Evolutionary conservation across 129 eudicot species (phyloP).

Genomic region (Solidago caesia): DNA sequence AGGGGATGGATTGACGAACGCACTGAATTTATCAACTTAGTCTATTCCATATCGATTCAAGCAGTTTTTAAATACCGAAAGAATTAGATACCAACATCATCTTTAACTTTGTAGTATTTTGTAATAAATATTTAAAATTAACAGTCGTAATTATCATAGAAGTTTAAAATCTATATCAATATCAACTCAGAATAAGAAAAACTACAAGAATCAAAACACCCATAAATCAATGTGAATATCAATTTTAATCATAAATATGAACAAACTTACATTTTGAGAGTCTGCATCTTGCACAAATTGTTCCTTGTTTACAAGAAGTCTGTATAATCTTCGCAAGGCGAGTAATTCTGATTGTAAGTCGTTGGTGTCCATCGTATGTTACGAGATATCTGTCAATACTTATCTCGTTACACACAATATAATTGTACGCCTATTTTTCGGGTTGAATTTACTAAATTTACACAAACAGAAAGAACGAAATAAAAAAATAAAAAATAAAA

Average conservation of each 20-base stretch:
- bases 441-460: constrained; percentile 7
- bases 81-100: neutral
- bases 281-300: constrained; percentile 14
- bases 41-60: too few relatives aligned
- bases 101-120: neutral
- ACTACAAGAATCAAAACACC: neutral
- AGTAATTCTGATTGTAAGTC: constrained; percentile 27
- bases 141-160: too few relatives aligned
- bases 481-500: neutral
- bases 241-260: neutral
- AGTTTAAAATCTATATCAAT: neutral
- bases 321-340: constrained; percentile 32
- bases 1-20: too few relatives aligned
- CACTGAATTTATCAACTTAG: too few relatives aligned
- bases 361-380: constrained; percentile 28
- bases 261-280: constrained; percentile 27
- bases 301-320: constrained; percentile 34
- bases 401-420: constrained; percentile 2
- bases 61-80: too few relatives aligned
- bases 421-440: neutral
- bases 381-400: constrained; percentile 3
- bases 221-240: neutral
- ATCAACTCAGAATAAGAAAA: neutral
- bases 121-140: neutral
- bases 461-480: neutral